Conservation (phyloP, 148 eudicot genomes). For the Vaccinium vitisidaea region DNA sequence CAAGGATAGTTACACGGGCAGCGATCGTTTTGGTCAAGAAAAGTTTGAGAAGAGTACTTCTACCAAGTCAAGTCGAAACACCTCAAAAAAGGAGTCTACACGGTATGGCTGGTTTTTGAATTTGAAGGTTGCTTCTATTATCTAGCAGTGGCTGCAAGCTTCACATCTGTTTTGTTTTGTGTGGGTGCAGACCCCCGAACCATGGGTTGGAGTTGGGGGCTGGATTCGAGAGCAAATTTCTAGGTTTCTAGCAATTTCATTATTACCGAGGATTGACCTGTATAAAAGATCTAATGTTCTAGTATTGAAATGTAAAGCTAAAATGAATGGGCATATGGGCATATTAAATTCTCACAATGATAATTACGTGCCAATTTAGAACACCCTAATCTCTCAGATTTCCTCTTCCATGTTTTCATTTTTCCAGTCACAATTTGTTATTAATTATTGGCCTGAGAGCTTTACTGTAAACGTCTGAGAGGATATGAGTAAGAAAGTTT, state of each 20-base stretch:
- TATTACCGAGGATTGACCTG: not conserved
- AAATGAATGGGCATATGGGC: not conserved
- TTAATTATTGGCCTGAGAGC: not conserved
- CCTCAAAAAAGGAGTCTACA: slow-evolving; percentile 43
- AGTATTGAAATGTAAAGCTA: not conserved
- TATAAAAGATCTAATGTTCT: not conserved
- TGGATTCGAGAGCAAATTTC: not conserved
- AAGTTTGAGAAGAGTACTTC: slow-evolving; percentile 54
- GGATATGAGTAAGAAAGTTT: not conserved
- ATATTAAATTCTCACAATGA: not conserved
- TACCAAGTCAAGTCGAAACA: slow-evolving; percentile 42
- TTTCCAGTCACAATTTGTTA: not conserved
- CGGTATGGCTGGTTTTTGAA: slow-evolving; percentile 43
- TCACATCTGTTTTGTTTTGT: not conserved
- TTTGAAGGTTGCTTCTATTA: not conserved
- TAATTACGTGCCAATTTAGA: not conserved
- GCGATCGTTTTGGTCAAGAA: slow-evolving; percentile 57
- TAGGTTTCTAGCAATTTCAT: not conserved
- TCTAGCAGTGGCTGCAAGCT: slow-evolving; percentile 9
- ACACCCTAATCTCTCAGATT: slow-evolving; percentile 1
- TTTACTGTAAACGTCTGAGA: not conserved
- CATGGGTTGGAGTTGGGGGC: not conserved
- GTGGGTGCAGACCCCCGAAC: not conserved
- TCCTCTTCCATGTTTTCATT: not conserved
- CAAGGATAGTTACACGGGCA: slow-evolving; percentile 45